phyloP scores from a whole-genome alignment of 202 grass and related monocot species.

The Tripidium arundinaceum region DNA sequence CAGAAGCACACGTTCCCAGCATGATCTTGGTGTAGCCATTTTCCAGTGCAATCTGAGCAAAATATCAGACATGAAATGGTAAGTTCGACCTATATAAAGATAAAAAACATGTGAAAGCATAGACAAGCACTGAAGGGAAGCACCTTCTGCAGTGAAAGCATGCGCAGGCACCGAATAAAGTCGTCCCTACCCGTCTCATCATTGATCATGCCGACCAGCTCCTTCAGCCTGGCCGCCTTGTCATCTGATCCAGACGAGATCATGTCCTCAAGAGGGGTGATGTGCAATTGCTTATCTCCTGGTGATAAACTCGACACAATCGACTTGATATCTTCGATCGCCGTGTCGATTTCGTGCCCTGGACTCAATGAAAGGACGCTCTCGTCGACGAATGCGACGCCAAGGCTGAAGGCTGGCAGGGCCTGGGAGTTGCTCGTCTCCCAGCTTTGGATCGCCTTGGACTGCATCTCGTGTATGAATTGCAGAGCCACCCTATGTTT shows the following conservation, averaged over 20 bases:
- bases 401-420: slow-evolving; percentile 57
- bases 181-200: slow-evolving; percentile 89
- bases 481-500: slow-evolving; percentile 69
- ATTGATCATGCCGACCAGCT: slow-evolving; percentile 43
- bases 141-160: slow-evolving; percentile 82
- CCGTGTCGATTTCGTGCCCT: slow-evolving; percentile 25
- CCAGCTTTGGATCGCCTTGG: slow-evolving; percentile 70
- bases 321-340: slow-evolving; percentile 45
- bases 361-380: slow-evolving; percentile 25
- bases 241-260: slow-evolving; percentile 37
- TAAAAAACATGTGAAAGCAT: slow-evolving; percentile 15
- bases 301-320: slow-evolving; percentile 44
- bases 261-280: slow-evolving; percentile 46
- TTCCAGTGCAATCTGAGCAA: slow-evolving; percentile 60
- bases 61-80: slow-evolving; percentile 17
- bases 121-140: slow-evolving; percentile 17
- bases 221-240: slow-evolving; percentile 31
- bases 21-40: slow-evolving; percentile 81
- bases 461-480: slow-evolving; percentile 87
- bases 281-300: slow-evolving; percentile 46
- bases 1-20: slow-evolving; percentile 73
- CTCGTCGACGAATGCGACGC: slow-evolving; percentile 69
- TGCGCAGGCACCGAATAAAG: slow-evolving; percentile 53
- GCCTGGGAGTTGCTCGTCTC: slow-evolving; percentile 84
- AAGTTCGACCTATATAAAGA: neutral